Conservation (phyloP, 768 basidiomycete genomes). For the Lactarius evosmus region DNA sequence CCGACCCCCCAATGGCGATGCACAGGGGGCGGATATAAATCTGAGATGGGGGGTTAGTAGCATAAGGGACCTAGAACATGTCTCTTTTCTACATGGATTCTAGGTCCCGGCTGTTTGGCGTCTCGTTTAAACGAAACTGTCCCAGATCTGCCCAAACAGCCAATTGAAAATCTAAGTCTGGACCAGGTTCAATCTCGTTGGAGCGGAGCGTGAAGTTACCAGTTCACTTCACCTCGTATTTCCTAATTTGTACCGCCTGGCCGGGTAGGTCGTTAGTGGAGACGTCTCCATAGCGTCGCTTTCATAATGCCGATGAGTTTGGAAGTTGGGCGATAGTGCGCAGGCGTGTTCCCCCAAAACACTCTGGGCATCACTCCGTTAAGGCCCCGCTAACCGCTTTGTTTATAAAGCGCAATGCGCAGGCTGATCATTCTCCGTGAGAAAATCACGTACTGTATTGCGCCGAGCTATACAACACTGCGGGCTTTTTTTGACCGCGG, state of each 20-base stretch:
- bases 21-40: not conserved
- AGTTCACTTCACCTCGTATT: too few species aligned
- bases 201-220: slow-evolving; percentile 15
- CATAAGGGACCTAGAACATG: slow-evolving; percentile 15
- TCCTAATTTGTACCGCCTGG: not conserved
- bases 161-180: slow-evolving; percentile 6
- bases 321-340: not conserved
- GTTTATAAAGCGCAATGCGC: not conserved
- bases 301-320: not conserved
- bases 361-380: not conserved
- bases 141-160: not conserved
- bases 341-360: not conserved
- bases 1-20: slow-evolving; percentile 6
- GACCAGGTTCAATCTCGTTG: not conserved
- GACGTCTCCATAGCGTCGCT: not conserved
- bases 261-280: not conserved
- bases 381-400: not conserved
- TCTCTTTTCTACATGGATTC: not conserved
- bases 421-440: too few species aligned
- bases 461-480: not conserved
- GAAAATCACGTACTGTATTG: not conserved
- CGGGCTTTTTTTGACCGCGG: not conserved
- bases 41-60: slow-evolving; percentile 10
- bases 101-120: slow-evolving; percentile 14
- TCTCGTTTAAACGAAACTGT: not conserved